phyloP scores from a whole-genome alignment of 192 early-diverging fungal genomes.

The Pilaira anomala region DNA sequence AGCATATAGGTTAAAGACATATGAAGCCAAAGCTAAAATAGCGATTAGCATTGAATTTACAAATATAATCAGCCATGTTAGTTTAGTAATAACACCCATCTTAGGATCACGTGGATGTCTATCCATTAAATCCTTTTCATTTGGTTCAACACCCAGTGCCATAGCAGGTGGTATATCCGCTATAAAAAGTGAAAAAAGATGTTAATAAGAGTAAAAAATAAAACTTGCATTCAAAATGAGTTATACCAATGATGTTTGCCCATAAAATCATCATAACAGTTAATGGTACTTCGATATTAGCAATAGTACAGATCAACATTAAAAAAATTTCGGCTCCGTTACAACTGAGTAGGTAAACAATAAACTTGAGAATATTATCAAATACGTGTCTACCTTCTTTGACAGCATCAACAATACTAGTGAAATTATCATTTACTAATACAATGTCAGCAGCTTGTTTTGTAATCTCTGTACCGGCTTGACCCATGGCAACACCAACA shows the following conservation, averaged over 20 bases:
- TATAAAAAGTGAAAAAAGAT: slow-evolving; percentile 5
- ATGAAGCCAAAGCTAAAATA: slow-evolving; percentile 59
- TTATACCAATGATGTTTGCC: slow-evolving; percentile 87
- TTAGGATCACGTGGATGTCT: slow-evolving; percentile 76
- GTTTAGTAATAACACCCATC: slow-evolving; percentile 66
- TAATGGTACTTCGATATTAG: slow-evolving; percentile 82
- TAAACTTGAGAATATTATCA: slow-evolving; percentile 98
- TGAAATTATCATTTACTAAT: slow-evolving; percentile 91
- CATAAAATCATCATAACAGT: slow-evolving; percentile 93
- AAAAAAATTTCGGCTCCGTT: slow-evolving; percentile 95
- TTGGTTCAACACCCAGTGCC: slow-evolving; percentile 88
- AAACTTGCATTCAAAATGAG: background rate
- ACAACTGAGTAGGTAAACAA: slow-evolving; percentile 90
- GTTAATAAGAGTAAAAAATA: background rate
- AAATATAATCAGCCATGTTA: slow-evolving; percentile 62
- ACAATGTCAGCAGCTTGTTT: slow-evolving; percentile 99
- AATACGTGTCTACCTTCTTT: slow-evolving; percentile 93
- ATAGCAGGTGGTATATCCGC: slow-evolving; percentile 96
- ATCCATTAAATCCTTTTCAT: slow-evolving; percentile 81
- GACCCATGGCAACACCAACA: slow-evolving; percentile 97
- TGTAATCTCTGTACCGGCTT: slow-evolving; percentile 94
- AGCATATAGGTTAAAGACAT: slow-evolving; percentile 53
- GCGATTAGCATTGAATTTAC: slow-evolving; percentile 74
- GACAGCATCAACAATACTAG: slow-evolving; percentile 92
- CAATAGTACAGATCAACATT: slow-evolving; percentile 71